Percentiles rank a stretch among this genome's conserved stretches.
phyloP scores from a whole-genome alignment of 164 flowering plant genomes.

The Kalanchoe fedtschenkoi region DNA sequence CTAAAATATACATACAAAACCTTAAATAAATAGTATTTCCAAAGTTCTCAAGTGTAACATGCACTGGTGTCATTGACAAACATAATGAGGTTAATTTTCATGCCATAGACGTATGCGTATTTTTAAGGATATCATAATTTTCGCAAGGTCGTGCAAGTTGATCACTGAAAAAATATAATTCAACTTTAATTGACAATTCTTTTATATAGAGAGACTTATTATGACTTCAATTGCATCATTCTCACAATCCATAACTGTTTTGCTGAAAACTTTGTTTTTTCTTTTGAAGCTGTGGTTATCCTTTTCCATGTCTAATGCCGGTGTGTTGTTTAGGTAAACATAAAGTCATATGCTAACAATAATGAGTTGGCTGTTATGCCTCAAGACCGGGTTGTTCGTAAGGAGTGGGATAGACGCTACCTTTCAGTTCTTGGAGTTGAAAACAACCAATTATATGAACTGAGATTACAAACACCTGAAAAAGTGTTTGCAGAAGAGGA shows the following conservation, averaged over 20 bases:
- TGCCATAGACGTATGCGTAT: too few species aligned
- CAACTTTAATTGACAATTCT: too few species aligned
- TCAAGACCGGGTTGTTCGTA: constrained; percentile 52
- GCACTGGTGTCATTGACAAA: too few species aligned
- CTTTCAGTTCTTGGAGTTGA: constrained; percentile 96
- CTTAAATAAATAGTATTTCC: too few species aligned
- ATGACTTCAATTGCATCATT: neutral
- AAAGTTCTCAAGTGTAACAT: too few species aligned
- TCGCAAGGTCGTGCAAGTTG: neutral
- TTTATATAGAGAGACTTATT: neutral
- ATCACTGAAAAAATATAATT: too few species aligned
- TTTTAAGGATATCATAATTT: neutral
- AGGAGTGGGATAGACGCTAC: constrained; percentile 86
- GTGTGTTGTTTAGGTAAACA: constrained; percentile 50
- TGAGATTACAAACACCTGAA: constrained; percentile 86
- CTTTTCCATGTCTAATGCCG: neutral
- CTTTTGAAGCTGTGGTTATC: neutral
- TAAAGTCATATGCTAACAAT: constrained; percentile 89
- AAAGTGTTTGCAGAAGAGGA: constrained; percentile 74
- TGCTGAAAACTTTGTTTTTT: neutral
- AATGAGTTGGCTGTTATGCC: constrained; percentile 96
- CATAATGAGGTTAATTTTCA: too few species aligned
- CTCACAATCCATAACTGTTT: neutral
- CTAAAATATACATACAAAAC: too few species aligned
- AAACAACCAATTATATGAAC: constrained; percentile 63